phyloP scores from a whole-genome alignment of 441 rosid genomes.

The Pelargonium citronellum region DNA sequence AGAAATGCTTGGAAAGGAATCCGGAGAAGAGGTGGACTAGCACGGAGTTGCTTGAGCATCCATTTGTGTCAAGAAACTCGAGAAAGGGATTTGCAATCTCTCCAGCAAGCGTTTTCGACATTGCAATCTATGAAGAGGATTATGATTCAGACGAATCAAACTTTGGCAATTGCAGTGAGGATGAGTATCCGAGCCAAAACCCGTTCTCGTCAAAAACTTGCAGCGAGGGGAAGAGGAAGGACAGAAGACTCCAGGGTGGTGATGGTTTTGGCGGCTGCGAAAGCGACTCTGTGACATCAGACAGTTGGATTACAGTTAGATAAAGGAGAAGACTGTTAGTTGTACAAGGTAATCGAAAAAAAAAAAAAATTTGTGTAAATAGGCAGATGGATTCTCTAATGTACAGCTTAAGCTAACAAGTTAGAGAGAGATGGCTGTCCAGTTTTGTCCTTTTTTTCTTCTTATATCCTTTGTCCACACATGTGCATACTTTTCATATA shows the following conservation, averaged over 20 bases:
- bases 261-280: neutral
- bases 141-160: conserved; percentile 20
- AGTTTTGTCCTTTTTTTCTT: no score
- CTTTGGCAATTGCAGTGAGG: neutral
- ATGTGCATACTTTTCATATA: neutral
- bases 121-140: conserved; percentile 10
- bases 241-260: neutral
- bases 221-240: neutral
- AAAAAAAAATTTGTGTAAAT: no score
- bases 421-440: no score
- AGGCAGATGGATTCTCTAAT: no score
- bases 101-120: conserved; percentile 27
- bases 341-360: no score
- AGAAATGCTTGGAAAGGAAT: conserved; percentile 29
- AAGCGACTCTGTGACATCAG: conserved; percentile 17
- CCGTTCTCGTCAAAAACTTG: conserved; percentile 19
- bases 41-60: conserved; percentile 29
- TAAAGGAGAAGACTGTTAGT: conserved; percentile 17
- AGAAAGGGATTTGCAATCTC: conserved; percentile 13
- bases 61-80: conserved; percentile 20
- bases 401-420: no score
- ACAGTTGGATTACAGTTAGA: conserved; percentile 37
- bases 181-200: conserved; percentile 10
- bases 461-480: no score
- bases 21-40: conserved; percentile 28